These are phyloP conservation scores for Taphrina populina DNA, from an alignment of 1,139 yeast species.

Conservation along the genomic window DNA sequence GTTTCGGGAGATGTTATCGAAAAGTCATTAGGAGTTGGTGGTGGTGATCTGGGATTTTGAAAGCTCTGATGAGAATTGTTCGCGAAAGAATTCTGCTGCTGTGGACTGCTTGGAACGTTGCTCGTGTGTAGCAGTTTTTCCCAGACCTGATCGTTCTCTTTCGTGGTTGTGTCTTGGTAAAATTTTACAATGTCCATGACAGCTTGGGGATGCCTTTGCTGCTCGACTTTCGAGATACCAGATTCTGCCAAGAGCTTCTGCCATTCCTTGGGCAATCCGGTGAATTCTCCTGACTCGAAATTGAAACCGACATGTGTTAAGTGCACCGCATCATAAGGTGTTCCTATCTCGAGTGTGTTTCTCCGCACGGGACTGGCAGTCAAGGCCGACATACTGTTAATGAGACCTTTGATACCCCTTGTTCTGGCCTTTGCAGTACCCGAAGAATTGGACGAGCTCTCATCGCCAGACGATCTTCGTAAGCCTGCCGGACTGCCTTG, in stretches of 20 bases:
- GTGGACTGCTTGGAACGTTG: not conserved
- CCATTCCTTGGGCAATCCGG: slow-evolving; percentile 93
- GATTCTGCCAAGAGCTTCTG: slow-evolving; percentile 74
- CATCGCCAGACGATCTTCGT: not conserved
- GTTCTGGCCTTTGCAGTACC: not conserved
- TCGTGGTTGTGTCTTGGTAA: slow-evolving; percentile 47
- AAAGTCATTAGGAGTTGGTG: slow-evolving; percentile 42
- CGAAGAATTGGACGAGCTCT: not conserved
- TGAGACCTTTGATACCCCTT: slow-evolving; percentile 20
- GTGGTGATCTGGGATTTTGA: slow-evolving; percentile 43
- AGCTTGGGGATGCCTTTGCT: slow-evolving; percentile 88
- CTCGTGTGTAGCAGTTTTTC: slow-evolving; percentile 22
- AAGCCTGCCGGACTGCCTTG: not conserved
- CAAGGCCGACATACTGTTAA: slow-evolving; percentile 16
- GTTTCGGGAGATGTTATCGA: slow-evolving; percentile 35
- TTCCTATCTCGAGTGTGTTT: slow-evolving; percentile 60
- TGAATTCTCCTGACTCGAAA: slow-evolving; percentile 75
- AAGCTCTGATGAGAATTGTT: slow-evolving; percentile 36
- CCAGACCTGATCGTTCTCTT: slow-evolving; percentile 37
- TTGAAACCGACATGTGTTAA: slow-evolving; percentile 92
- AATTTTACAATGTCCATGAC: slow-evolving; percentile 90
- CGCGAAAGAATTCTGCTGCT: slow-evolving; percentile 15
- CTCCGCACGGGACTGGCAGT: slow-evolving; percentile 8
- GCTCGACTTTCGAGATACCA: slow-evolving; percentile 82
- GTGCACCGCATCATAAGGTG: slow-evolving; percentile 87